Conservation (phyloP, 768 basidiomycete genomes). For the Fomitopsis serialis region DNA sequence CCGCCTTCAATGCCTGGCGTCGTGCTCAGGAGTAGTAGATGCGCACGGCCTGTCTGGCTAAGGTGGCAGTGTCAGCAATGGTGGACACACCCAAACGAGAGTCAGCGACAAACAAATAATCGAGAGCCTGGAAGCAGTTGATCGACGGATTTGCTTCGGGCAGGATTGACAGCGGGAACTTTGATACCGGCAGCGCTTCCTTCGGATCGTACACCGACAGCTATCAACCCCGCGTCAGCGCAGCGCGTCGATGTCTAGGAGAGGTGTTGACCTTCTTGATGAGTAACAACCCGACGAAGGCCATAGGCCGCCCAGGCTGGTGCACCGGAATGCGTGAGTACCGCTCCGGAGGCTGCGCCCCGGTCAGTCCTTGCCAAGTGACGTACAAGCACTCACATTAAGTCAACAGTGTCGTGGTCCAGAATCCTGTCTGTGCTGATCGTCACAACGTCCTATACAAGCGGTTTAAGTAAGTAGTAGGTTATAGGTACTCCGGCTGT, state of each 20-base stretch:
- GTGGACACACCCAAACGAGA: neutral
- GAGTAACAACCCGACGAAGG: slow-evolving; percentile 79
- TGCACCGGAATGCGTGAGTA: slow-evolving; percentile 94
- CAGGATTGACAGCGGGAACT: slow-evolving; percentile 74
- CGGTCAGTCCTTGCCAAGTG: neutral
- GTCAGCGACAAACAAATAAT: slow-evolving; percentile 65
- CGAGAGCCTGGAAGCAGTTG: slow-evolving; percentile 91
- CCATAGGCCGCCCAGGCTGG: slow-evolving; percentile 55
- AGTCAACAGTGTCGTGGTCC: slow-evolving; percentile 74
- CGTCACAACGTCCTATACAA: slow-evolving; percentile 71
- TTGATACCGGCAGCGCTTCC: slow-evolving; percentile 65
- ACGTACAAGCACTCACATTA: slow-evolving; percentile 43
- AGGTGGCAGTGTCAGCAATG: neutral
- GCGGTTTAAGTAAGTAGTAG: neutral
- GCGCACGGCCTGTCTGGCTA: slow-evolving; percentile 92
- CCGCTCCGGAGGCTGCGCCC: slow-evolving; percentile 62
- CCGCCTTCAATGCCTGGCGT: slow-evolving; percentile 83
- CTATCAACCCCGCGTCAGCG: slow-evolving; percentile 30
- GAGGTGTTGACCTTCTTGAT: slow-evolving; percentile 63
- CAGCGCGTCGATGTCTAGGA: neutral
- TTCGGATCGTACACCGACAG: slow-evolving; percentile 87
- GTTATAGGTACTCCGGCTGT: neutral
- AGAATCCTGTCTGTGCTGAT: slow-evolving; percentile 74
- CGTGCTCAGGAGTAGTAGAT: slow-evolving; percentile 78
- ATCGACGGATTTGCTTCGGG: slow-evolving; percentile 88